These are phyloP conservation scores for Coemansia javaensis DNA, from an alignment of 192 early-diverging fungal genomes.

Conservation along the genomic window DNA sequence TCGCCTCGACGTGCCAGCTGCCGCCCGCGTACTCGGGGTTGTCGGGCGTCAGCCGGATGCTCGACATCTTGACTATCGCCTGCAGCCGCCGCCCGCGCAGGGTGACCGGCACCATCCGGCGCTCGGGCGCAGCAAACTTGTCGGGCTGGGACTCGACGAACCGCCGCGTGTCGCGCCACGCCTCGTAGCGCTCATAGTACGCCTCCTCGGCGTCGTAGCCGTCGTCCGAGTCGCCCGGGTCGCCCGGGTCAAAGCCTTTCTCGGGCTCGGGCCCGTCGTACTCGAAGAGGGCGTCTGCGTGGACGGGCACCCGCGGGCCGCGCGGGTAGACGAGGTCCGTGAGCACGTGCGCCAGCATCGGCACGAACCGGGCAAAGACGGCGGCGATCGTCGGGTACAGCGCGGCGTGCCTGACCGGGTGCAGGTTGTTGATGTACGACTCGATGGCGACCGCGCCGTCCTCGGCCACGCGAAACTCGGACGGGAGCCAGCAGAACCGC, in stretches of 20 bases:
- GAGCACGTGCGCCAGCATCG: conserved; percentile 58
- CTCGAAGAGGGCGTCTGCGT: no score
- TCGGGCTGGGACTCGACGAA: conserved; percentile 36
- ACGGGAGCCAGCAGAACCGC: conserved; percentile 57
- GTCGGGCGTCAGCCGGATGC: conserved; percentile 63
- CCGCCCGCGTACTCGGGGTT: conserved; percentile 53
- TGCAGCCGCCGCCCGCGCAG: conserved; percentile 48
- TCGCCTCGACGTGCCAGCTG: conserved; percentile 71
- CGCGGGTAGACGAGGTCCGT: conserved; percentile 23
- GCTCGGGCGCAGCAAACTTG: conserved; percentile 26
- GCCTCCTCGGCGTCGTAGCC: conserved; percentile 7
- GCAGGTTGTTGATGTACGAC: conserved; percentile 76
- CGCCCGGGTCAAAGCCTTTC: conserved; percentile 20
- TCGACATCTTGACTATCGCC: conserved; percentile 70
- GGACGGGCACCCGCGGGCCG: conserved; percentile 1
- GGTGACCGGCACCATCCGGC: conserved; percentile 15
- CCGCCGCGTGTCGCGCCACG: conserved; percentile 9
- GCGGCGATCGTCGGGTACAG: conserved; percentile 53
- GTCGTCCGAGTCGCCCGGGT: no score
- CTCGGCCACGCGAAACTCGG: conserved; percentile 54
- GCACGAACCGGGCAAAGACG: conserved; percentile 56
- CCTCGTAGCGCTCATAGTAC: conserved; percentile 20
- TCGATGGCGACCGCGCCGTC: conserved; percentile 45
- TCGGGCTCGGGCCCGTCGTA: conserved; percentile 14
- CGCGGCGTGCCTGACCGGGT: conserved; percentile 49